Conservation (phyloP, 2,329 filamentous ascomycete genomes). For the Coccinonectria pachysandricola region DNA sequence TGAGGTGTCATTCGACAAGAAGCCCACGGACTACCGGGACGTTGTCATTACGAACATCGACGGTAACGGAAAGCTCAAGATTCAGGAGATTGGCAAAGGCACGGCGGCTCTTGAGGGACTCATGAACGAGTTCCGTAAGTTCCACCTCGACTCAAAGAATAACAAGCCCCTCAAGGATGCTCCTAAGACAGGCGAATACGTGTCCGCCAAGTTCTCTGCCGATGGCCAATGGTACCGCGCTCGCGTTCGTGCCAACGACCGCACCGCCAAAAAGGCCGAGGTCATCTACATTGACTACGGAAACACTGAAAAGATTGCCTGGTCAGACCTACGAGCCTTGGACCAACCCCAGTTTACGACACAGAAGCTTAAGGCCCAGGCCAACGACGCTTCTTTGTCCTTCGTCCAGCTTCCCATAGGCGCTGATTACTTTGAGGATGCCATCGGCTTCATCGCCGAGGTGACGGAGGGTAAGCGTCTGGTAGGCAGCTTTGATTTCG, state of each 20-base stretch:
- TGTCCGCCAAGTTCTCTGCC: constrained; percentile 81
- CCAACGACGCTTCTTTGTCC: constrained; percentile 74
- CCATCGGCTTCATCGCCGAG: constrained; percentile 64
- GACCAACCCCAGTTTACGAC: constrained; percentile 67
- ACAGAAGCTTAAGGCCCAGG: constrained; percentile 78
- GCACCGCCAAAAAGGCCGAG: constrained; percentile 77
- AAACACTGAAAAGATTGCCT: constrained; percentile 82
- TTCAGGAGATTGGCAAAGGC: constrained; percentile 82
- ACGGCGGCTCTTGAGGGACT: constrained; percentile 76
- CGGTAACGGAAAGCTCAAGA: constrained; percentile 68
- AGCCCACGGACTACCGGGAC: constrained; percentile 76
- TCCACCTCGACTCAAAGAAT: constrained; percentile 80
- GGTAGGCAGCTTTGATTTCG: constrained; percentile 83
- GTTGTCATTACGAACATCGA: constrained; percentile 89
- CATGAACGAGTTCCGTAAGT: constrained; percentile 84
- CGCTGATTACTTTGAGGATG: constrained; percentile 73
- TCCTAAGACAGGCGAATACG: constrained; percentile 84
- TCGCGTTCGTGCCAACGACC: constrained; percentile 83
- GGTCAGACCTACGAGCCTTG: constrained; percentile 74
- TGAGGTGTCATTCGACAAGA: constrained; percentile 52
- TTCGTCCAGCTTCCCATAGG: constrained; percentile 81
- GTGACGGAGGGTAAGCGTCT: constrained; percentile 65
- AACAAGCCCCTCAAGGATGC: constrained; percentile 60
- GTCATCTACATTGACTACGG: constrained; percentile 94
- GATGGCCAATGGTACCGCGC: constrained; percentile 95